phyloP scores from a whole-genome alignment of 768 basidiomycete species.

The Scleroderma bovista region DNA sequence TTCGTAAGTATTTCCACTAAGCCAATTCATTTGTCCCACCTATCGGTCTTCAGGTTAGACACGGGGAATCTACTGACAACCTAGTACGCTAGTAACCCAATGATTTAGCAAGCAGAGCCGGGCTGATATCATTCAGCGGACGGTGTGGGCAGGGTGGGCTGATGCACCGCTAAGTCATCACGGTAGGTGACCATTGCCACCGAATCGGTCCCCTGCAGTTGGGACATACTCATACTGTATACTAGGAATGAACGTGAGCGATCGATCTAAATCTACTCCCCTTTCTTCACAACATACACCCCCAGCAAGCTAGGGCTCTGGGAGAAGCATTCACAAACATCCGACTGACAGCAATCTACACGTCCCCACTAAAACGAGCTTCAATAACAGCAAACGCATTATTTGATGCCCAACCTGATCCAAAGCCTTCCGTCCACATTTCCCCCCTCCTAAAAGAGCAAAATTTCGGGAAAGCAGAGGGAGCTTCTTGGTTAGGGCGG shows the following conservation, averaged over 20 bases:
- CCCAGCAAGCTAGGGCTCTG: constrained; percentile 62
- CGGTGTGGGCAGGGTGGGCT: constrained; percentile 70
- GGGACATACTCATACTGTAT: constrained; percentile 2
- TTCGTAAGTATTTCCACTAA: neutral
- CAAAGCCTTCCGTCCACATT: constrained; percentile 41
- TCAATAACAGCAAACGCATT: constrained; percentile 56
- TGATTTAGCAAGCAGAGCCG: neutral
- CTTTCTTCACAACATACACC: neutral
- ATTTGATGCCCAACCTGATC: constrained; percentile 40
- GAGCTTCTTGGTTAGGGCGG: constrained; percentile 39
- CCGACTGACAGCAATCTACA: constrained; percentile 51
- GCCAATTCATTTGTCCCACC: neutral
- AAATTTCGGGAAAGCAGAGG: constrained; percentile 66
- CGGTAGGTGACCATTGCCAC: constrained; percentile 38
- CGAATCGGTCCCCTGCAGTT: neutral
- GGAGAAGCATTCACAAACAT: constrained; percentile 45
- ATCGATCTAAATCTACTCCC: neutral
- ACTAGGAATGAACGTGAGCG: constrained; percentile 50
- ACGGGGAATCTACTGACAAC: constrained; percentile 77
- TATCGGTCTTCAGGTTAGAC: constrained; percentile 48
- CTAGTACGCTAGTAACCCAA: constrained; percentile 37
- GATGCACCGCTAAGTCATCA: constrained; percentile 73
- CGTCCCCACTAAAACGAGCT: constrained; percentile 65
- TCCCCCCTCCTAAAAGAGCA: constrained; percentile 61
- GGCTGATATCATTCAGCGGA: constrained; percentile 24